A percentile compares a stretch with the other conserved stretches of the same genome.
Conservation (phyloP, 2,329 filamentous ascomycete species). For the Annulohypoxylon truncatum region DNA sequence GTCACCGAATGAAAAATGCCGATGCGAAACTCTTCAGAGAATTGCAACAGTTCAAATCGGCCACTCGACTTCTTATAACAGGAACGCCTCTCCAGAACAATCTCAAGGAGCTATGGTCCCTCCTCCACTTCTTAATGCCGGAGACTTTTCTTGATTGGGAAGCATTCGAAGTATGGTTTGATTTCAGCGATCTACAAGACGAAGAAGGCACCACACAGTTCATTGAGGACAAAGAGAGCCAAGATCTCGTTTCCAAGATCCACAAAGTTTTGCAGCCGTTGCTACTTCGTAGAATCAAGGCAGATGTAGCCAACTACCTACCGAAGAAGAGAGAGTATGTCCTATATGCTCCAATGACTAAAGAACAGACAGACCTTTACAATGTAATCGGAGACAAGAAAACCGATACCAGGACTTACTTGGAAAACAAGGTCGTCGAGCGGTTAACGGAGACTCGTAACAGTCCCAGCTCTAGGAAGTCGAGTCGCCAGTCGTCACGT, state of each 20-base stretch:
- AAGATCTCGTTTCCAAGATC: slow-evolving; percentile 85
- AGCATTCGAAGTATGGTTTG: slow-evolving; percentile 95
- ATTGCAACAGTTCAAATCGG: slow-evolving; percentile 87
- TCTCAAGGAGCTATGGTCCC: slow-evolving; percentile 91
- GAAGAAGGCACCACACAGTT: slow-evolving; percentile 82
- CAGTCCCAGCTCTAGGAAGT: slow-evolving; percentile 55
- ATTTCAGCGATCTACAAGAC: slow-evolving; percentile 92
- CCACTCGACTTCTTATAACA: slow-evolving; percentile 90
- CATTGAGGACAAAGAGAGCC: slow-evolving; percentile 80
- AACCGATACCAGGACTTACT: slow-evolving; percentile 74
- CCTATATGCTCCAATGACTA: slow-evolving; percentile 90
- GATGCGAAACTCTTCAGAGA: slow-evolving; percentile 93
- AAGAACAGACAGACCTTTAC: slow-evolving; percentile 92
- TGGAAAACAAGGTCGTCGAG: slow-evolving; percentile 83
- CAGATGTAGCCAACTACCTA: slow-evolving; percentile 90
- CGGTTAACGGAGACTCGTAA: slow-evolving; percentile 65
- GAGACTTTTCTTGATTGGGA: slow-evolving; percentile 94
- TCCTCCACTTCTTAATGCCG: slow-evolving; percentile 92
- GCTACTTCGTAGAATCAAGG: slow-evolving; percentile 87
- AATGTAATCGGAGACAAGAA: slow-evolving; percentile 69
- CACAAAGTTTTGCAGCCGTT: slow-evolving; percentile 94
- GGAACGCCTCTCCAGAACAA: slow-evolving; percentile 97
- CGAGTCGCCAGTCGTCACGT: slow-evolving; percentile 56
- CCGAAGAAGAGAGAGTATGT: slow-evolving; percentile 98
- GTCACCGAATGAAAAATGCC: slow-evolving; percentile 96